Conservation (phyloP, 2,329 filamentous ascomycete genomes). For the Microcyclospora pomicola region DNA sequence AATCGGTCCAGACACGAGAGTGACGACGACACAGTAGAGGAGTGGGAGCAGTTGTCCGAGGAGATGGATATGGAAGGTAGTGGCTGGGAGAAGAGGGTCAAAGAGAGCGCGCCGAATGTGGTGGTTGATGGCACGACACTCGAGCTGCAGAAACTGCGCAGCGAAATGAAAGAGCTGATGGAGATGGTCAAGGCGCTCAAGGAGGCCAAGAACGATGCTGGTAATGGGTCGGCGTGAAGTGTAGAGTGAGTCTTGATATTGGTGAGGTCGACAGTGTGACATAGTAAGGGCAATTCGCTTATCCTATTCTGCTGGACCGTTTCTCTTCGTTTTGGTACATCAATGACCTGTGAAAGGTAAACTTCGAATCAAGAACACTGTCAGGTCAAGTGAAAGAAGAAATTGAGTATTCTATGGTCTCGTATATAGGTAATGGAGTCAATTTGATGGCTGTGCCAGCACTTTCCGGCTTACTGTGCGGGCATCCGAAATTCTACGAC, state of each 20-base stretch:
- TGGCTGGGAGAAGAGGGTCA: conserved; percentile 72
- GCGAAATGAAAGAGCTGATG: conserved; percentile 33
- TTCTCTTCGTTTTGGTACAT: too few relatives aligned
- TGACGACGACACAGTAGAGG: conserved; percentile 77
- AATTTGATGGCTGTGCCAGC: too few relatives aligned
- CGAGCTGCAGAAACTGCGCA: conserved; percentile 39
- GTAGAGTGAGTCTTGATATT: background rate
- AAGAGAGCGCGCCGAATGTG: conserved; percentile 64
- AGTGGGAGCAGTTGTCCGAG: conserved; percentile 74
- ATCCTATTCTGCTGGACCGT: too few relatives aligned
- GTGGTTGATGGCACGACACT: conserved; percentile 63
- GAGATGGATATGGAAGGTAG: conserved; percentile 69
- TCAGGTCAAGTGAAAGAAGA: too few relatives aligned
- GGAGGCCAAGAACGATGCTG: background rate
- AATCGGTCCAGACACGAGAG: conserved; percentile 72
- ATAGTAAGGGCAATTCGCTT: too few relatives aligned
- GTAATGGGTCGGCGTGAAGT: background rate
- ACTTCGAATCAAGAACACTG: too few relatives aligned
- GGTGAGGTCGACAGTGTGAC: too few relatives aligned
- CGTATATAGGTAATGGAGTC: too few relatives aligned
- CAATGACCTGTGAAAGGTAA: too few relatives aligned
- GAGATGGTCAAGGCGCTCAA: conserved; percentile 19
- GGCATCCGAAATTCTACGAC: too few relatives aligned
- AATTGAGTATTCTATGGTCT: too few relatives aligned
- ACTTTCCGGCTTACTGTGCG: too few relatives aligned